These are phyloP conservation scores for Phialocephala subalpina DNA, from an alignment of 2,329 filamentous ascomycete species.

Conservation along the genomic window DNA sequence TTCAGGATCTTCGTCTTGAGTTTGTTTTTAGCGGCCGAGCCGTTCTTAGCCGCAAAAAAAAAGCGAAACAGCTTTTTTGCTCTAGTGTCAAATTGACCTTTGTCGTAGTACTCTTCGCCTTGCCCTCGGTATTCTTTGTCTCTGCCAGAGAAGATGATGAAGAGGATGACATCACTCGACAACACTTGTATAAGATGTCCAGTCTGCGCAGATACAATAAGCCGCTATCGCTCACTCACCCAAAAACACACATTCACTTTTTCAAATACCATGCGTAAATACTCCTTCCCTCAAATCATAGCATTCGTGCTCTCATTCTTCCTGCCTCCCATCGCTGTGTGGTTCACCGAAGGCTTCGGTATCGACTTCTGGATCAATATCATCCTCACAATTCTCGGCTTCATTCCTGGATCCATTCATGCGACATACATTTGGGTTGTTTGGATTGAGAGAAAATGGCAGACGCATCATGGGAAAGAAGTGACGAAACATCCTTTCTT, in stretches of 20 bases:
- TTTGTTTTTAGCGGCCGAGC: too few relatives aligned
- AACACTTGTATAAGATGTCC: not conserved
- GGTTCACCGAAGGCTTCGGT: constrained; percentile 17
- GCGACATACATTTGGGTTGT: constrained; percentile 16
- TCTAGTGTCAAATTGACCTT: too few relatives aligned
- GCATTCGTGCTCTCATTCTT: constrained; percentile 16
- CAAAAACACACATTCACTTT: not conserved
- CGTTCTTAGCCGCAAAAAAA: too few relatives aligned
- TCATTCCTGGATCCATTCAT: constrained; percentile 12
- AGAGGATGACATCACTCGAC: not conserved
- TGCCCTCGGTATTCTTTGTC: too few relatives aligned
- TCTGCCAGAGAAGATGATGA: too few relatives aligned
- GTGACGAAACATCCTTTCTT: constrained; percentile 10
- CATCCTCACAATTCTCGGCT: constrained; percentile 4
- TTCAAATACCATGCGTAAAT: constrained; percentile 15
- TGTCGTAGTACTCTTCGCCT: too few relatives aligned
- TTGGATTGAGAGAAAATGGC: constrained; percentile 17
- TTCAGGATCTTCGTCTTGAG: too few relatives aligned
- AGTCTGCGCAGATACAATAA: not conserved
- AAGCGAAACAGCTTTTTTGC: too few relatives aligned
- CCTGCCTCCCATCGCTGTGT: constrained; percentile 12
- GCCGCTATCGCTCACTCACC: not conserved
- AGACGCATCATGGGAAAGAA: constrained; percentile 15
- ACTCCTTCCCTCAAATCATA: constrained; percentile 14
- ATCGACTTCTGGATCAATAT: constrained; percentile 18